Base-by-base conservation (phyloP, 2,329 filamentous ascomycete genomes). In the Trichoderma semiorbis region DNA sequence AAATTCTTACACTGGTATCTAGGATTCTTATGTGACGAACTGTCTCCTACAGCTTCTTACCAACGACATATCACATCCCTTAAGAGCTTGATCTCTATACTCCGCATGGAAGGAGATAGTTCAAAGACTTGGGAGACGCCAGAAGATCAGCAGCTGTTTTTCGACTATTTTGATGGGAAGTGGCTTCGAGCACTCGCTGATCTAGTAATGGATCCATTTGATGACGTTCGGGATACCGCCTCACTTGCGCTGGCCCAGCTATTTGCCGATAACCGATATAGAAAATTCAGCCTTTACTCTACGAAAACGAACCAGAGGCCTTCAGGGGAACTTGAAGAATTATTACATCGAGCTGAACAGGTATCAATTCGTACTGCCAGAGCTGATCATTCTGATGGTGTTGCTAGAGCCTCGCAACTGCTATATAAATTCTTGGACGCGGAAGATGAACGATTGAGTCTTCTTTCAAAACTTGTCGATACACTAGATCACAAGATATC, bases 341-440 rank as follows among this genome's bases (percentile, higher is more conserved):
- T 91, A 69, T 83, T 88, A 50, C 76, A 74, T 1, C 84, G 85
- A 69, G 88, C 89, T 1, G 87, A 91, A 71, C 80, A 81, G 5
- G 83, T 88, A 39, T 91, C 93, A 72, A 85, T 90, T 26, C 85
- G 83, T 30, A 97, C 94, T 5, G 93, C 93, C 26, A 88, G 96
- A 73, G 95, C 94, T 14, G 95, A 98, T 78, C 93, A 97, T 79
- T 94, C 95, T 1, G 95, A 99, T 81, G 95, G 95, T 11, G 91
- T 96, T 62, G 95, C 95, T 39, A 90, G 93, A 68, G 85, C 91
- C 3, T 92, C 91, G 73, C 90, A 92, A 53, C 83, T 97, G 18
- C 80, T 94, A 5, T 93, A 91, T 78, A 84, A 84, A 53, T 88
- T 90, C 78, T 83, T 87, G 16, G 77, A 78, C 21, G 80, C 79